These are phyloP conservation scores for Acephala macrosclerotiorum DNA, from an alignment of 2,329 filamentous ascomycete genomes.

Conservation along the genomic window DNA sequence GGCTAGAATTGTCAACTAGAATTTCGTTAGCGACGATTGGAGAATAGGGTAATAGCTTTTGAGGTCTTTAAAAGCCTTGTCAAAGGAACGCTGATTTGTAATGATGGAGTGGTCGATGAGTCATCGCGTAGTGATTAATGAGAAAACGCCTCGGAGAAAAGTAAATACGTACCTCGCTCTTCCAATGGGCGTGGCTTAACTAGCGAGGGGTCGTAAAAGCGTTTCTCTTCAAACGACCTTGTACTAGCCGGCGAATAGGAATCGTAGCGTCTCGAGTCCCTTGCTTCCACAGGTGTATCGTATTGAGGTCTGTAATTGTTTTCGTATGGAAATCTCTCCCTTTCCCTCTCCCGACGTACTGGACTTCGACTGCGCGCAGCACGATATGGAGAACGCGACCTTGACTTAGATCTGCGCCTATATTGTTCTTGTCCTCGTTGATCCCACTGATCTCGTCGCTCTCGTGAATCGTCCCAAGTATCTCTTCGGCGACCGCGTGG, in stretches of 20 bases:
- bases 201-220: neutral
- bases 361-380: neutral
- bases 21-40: neutral
- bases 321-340: neutral
- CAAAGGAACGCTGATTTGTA: neutral
- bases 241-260: neutral
- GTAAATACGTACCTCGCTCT: neutral
- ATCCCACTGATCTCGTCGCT: neutral
- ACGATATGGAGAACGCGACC: conserved; percentile 6
- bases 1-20: neutral
- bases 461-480: conserved; percentile 1
- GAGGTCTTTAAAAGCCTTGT: neutral
- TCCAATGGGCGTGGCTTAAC: neutral
- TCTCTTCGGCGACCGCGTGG: neutral
- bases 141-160: neutral
- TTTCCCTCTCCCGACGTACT: neutral
- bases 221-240: neutral
- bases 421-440: neutral
- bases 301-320: conserved; percentile 4
- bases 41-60: too few relatives aligned
- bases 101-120: conserved; percentile 8
- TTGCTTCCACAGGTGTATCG: neutral
- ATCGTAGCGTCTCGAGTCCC: neutral
- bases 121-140: neutral
- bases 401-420: too few relatives aligned